A percentile compares a stretch with the other conserved stretches of the same genome.
These are phyloP conservation scores for Amanita subjunquillea DNA, from an alignment of 768 basidiomycete species.

Conservation along the genomic window DNA sequence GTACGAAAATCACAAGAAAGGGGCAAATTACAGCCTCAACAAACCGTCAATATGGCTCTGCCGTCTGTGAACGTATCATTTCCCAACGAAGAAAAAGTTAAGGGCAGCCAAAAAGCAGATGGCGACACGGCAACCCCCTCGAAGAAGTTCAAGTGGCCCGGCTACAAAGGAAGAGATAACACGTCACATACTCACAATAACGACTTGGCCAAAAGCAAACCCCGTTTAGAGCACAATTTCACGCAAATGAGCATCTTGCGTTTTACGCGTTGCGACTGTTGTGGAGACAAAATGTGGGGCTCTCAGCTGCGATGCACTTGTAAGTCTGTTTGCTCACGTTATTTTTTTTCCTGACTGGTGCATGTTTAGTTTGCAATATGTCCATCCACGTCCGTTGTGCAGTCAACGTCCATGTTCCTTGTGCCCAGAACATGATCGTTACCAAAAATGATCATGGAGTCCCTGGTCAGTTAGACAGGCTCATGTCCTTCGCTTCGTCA, in stretches of 20 bases:
- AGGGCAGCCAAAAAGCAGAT: conserved; percentile 35
- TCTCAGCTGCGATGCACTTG: conserved; percentile 87
- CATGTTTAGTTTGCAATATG: conserved; percentile 59
- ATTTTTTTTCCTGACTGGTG: background rate
- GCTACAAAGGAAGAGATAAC: conserved; percentile 32
- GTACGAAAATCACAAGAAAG: conserved; percentile 18
- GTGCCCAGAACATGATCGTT: conserved; percentile 38
- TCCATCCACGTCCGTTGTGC: conserved; percentile 86
- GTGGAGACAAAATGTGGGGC: conserved; percentile 98
- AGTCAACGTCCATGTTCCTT: conserved; percentile 54
- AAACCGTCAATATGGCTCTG: background rate
- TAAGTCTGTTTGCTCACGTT: conserved; percentile 28
- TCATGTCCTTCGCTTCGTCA: background rate
- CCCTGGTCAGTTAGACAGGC: conserved; percentile 25
- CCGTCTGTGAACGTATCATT: conserved; percentile 19
- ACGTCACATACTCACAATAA: conserved; percentile 21
- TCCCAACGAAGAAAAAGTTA: conserved; percentile 27
- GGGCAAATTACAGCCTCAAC: conserved; percentile 14
- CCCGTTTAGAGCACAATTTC: conserved; percentile 67
- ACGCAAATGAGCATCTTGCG: conserved; percentile 82
- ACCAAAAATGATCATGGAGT: conserved; percentile 25
- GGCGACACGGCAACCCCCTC: conserved; percentile 36
- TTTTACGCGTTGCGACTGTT: conserved; percentile 89
- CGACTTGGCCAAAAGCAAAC: conserved; percentile 27
- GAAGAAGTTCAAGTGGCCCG: conserved; percentile 68